A percentile compares a stretch with the other conserved stretches of the same genome.
Evolutionary conservation across 805 yeast species (phyloP).

Genomic region (Yarrowia sp.): DNA sequence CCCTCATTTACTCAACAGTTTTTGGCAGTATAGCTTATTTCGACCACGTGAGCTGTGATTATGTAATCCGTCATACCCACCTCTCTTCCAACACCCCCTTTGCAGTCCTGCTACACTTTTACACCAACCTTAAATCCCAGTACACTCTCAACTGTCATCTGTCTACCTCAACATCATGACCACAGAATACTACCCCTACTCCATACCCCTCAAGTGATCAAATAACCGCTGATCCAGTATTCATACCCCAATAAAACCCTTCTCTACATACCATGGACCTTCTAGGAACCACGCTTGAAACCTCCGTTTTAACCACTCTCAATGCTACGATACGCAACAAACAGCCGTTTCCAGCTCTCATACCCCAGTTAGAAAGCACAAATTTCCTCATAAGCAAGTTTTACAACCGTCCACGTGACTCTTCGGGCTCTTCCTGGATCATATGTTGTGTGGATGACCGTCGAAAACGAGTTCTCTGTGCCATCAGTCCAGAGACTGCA

Average conservation of each 20-base stretch:
- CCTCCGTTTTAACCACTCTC: background rate
- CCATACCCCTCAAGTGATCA: background rate
- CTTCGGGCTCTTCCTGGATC: slow-evolving; percentile 11
- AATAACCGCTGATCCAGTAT: too few relatives aligned
- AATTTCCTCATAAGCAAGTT: slow-evolving; percentile 13
- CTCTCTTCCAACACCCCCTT: too few relatives aligned
- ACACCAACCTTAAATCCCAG: too few relatives aligned
- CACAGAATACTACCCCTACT: background rate
- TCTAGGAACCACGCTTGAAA: slow-evolving; percentile 1
- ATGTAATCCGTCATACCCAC: too few relatives aligned
- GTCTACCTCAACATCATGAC: background rate
- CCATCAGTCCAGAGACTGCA: slow-evolving; percentile 6
- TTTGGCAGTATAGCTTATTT: too few relatives aligned
- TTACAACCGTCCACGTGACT: slow-evolving; percentile 31
- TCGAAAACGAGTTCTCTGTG: slow-evolving; percentile 12
- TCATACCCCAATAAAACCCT: background rate
- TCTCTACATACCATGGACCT: slow-evolving; percentile 5
- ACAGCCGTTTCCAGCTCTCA: background rate
- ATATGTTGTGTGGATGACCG: slow-evolving; percentile 14
- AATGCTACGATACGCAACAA: slow-evolving; percentile 1
- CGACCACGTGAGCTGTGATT: too few relatives aligned
- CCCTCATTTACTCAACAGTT: too few relatives aligned
- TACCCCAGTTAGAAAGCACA: background rate
- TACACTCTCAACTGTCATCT: too few relatives aligned
- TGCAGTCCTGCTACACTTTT: too few relatives aligned